Evolutionary conservation across 2,329 filamentous ascomycete genomes (phyloP), one percentile per base, ranked within the genome.

Genomic region (Pezizomycotina sp.): DNA sequence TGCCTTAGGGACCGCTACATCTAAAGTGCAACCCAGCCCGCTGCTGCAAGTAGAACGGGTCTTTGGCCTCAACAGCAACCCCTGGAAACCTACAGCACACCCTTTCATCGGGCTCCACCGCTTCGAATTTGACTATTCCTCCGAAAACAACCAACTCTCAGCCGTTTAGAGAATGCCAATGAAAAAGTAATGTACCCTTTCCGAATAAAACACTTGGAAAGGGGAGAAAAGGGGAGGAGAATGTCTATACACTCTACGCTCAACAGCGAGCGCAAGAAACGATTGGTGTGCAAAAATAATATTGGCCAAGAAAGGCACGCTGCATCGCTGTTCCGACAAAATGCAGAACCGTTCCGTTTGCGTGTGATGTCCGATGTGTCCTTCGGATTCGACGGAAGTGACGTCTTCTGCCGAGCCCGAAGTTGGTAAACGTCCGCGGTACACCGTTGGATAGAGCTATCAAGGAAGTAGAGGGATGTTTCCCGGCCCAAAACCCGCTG

Each of bases 281-380:
- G 81, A 92, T 31, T 98, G 91, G 91, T 92, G 82, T 52, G 73
- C 74, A 47, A 92, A 83, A 58, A 92, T 98, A 50, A 76, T 91
- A 28, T 78, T 92, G 56, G 89, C 89, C 20, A 98, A 98, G 63
- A 92, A 83, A 74, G 77, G 41, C 84, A 98, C 55, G 89, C 89
- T 14, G 77, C 82, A 33, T 80, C 84, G 3, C 63, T 95, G 4
- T 79, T 80, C 56, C 74, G 79, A 3, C 89, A 98, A 53, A 92
- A 95, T 53, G 86, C 89, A 0, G 89, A 98, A 56, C 89, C 89
- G 0, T 98, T 98, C 67, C 70, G 81, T 32, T 62, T 98, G 5
- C 74, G 82, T 14, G 83, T 98, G 6, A 75, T 98, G 55, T 84
- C 89, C 0, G 89, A 98, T 54, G 77, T 79, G 27, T 80, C 84